A percentile compares a stretch with the other conserved stretches of the same genome.
Conservation (phyloP, 805 yeast species). For the Babjeviella inositovora region DNA sequence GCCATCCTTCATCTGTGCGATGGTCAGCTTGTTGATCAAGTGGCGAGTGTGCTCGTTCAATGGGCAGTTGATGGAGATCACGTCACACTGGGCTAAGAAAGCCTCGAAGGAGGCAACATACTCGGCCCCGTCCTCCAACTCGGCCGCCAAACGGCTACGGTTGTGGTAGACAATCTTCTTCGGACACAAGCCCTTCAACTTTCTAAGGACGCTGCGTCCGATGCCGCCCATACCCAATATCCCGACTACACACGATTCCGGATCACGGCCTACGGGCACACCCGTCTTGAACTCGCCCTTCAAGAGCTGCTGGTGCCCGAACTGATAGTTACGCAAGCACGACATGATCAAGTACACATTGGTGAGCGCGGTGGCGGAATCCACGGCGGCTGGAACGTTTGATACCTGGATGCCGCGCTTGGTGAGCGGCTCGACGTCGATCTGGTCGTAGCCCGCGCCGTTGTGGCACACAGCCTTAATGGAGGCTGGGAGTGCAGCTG, state of each 20-base stretch:
- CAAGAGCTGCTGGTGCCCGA: constrained; percentile 13
- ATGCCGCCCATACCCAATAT: constrained; percentile 52
- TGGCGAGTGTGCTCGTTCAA: constrained; percentile 35
- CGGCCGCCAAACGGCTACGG: constrained; percentile 25
- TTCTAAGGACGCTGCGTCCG: constrained; percentile 37
- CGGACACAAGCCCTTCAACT: constrained; percentile 31
- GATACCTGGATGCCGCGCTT: constrained; percentile 25
- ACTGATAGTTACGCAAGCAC: constrained; percentile 24
- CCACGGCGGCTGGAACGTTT: constrained; percentile 36
- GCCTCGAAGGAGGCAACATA: constrained; percentile 29
- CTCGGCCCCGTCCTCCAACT: constrained; percentile 25
- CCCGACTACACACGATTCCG: constrained; percentile 34
- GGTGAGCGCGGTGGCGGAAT: constrained; percentile 41
- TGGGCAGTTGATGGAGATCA: constrained; percentile 32
- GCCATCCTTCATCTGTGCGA: constrained; percentile 35
- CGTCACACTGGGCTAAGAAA: constrained; percentile 26
- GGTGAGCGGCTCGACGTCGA: constrained; percentile 24
- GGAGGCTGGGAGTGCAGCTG: constrained; percentile 15
- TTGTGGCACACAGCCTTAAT: constrained; percentile 26
- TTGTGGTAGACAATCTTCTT: constrained; percentile 34
- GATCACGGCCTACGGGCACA: constrained; percentile 26
- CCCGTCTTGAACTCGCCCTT: constrained; percentile 13
- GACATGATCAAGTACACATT: constrained; percentile 32
- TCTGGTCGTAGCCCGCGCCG: constrained; percentile 46
- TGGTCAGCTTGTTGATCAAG: constrained; percentile 21